Base-by-base conservation (phyloP, 2,329 filamentous ascomycete species). In the Phyllosticta ampelicida region DNA sequence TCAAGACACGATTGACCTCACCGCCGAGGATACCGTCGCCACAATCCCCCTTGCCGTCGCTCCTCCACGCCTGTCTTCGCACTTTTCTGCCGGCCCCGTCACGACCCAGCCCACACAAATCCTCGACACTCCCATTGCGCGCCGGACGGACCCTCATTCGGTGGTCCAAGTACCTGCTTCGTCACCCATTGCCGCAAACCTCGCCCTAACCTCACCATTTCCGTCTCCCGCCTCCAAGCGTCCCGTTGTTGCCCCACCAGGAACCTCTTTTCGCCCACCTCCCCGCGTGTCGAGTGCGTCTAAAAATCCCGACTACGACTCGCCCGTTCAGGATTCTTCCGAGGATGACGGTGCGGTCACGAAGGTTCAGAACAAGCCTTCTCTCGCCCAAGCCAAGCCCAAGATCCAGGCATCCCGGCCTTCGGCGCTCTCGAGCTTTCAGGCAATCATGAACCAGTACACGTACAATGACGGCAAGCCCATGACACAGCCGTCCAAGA, bases 101-200 rank as follows among this genome's bases (percentile, higher is more conserved):
- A 19, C 51, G 1, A 85, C 82, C 13, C 83, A 86, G 64, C 82
- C 84, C 0, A 86, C 81, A 10, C 83, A 86, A 65, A 72, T 83
- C 30, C 70, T 85, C 23, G 74, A 76, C 16, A 70, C 71, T 53
- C 71, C 74, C 2, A 66, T 70, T 30, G 62, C 70, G 48, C 68
- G 66, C 23, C 69, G 70, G 29, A 68, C 66, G 26, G 64, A 65
- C 49, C 58, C 63, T 19, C 48, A 62, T 53, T 21, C 78, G 44
- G 68, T 80, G 54, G 76, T 96, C 58, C 91, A 96, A 70, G 91
- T 96, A 2, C 85, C 86, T 28, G 89, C 89, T n/a, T 96, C 91
- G 2, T 96, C 92, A 0, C 91, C 90, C 1, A 79, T 85, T n/a
- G 36, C 16, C 30, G 11, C 36, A 11, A 30, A 16, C 9, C 49